phyloP scores from a whole-genome alignment of 139 green algal genomes.

The Micractinium conductrix region DNA sequence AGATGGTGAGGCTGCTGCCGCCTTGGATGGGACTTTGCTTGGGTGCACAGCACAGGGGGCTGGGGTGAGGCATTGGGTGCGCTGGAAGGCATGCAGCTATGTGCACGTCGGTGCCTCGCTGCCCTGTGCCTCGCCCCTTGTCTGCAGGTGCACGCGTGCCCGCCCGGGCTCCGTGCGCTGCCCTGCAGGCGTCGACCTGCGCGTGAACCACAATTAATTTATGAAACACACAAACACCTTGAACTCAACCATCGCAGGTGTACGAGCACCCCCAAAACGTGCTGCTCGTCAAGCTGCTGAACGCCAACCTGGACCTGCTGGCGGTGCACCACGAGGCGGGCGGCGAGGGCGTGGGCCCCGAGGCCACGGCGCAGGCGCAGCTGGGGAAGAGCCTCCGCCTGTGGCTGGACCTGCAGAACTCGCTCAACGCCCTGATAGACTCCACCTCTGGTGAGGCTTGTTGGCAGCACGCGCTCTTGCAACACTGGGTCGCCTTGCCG shows the following conservation, averaged over 20 bases:
- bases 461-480: neutral
- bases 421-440: slow-evolving; percentile 90
- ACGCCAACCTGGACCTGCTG: slow-evolving; percentile 76
- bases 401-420: slow-evolving; percentile 90
- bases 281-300: slow-evolving; percentile 75
- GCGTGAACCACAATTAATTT: too few species aligned
- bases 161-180: too few species aligned
- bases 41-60: too few species aligned
- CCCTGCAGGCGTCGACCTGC: too few species aligned
- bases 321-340: neutral
- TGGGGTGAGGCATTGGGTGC: too few species aligned
- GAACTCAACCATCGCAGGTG: too few species aligned
- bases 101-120: neutral
- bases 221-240: too few species aligned
- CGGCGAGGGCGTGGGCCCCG: neutral
- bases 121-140: neutral
- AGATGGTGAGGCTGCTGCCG: slow-evolving; percentile 41
- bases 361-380: slow-evolving; percentile 40
- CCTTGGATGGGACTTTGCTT: too few species aligned
- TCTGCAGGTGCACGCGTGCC: neutral
- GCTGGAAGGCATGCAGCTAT: too few species aligned
- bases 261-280: slow-evolving; percentile 96
- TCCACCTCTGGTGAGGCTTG: slow-evolving; percentile 61
- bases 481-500: neutral
- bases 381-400: slow-evolving; percentile 53